Evolutionary conservation across 1,284 basidiomycete genomes (phyloP).

Genomic region (Leucoagaricus sp.): DNA sequence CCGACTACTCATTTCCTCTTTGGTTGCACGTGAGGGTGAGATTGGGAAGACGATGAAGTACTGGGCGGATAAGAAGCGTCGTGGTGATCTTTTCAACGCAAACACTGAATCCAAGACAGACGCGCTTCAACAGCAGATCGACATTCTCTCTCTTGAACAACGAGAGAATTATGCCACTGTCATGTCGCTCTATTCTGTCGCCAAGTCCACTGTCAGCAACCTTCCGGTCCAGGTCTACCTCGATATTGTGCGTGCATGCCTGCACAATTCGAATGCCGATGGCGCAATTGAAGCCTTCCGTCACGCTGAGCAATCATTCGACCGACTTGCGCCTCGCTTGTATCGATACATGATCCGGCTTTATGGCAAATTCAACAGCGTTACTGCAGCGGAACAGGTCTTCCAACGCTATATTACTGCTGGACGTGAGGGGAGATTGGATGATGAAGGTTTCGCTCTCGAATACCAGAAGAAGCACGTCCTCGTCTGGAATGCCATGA

Average conservation of each 20-base stretch:
- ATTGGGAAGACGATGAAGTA: slow-evolving; percentile 49
- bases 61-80: slow-evolving; percentile 34
- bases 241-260: slow-evolving; percentile 67
- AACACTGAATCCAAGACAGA: neutral
- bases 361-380: slow-evolving; percentile 56
- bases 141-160: slow-evolving; percentile 44
- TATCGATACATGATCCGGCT: slow-evolving; percentile 66
- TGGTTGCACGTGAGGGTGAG: slow-evolving; percentile 77
- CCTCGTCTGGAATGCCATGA: slow-evolving; percentile 73
- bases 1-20: slow-evolving; percentile 63
- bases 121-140: slow-evolving; percentile 19
- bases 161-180: slow-evolving; percentile 78
- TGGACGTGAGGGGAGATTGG: slow-evolving; percentile 38
- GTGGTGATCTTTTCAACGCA: neutral
- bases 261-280: slow-evolving; percentile 57
- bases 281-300: slow-evolving; percentile 71
- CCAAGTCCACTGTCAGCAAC: neutral
- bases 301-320: slow-evolving; percentile 55
- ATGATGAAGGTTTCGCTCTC: slow-evolving; percentile 24
- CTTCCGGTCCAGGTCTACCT: slow-evolving; percentile 49
- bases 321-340: slow-evolving; percentile 39
- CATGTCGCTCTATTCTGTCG: slow-evolving; percentile 59
- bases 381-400: slow-evolving; percentile 62
- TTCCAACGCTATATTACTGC: slow-evolving; percentile 63
- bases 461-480: slow-evolving; percentile 36